Base-by-base conservation (phyloP, 805 yeast species). In the Starmerella tilneyi region DNA sequence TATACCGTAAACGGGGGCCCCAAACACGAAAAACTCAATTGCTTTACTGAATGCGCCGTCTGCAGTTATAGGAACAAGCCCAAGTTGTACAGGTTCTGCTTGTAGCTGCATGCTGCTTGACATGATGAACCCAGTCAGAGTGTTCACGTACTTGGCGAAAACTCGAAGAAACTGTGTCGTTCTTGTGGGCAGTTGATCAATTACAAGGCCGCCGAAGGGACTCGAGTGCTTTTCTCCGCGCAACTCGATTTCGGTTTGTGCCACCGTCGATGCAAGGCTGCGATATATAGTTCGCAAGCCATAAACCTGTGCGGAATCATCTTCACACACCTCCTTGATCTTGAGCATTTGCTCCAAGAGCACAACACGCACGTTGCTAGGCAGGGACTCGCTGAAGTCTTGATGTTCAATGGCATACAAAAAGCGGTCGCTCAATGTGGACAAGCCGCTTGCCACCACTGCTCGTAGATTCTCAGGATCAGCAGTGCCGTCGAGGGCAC, bases 141-240 rank as follows among this genome's bases (percentile, higher is more conserved):
- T 53, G 16, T 32, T 41, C 5, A 50, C 16, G 30, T 50, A 54
- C 33, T 52, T 51, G 27, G 54, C 48, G 26, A 53, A 36, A 1
- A 49, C 51, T 1, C 59, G 51, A 36, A 56, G 26, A 30, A 53
- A 47, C 38, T 55, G 56, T 11, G 48, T 32, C 3, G 47, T 43
- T 6, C 55, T 45, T 2, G 45, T 26, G 9, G 52, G 44, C 20
- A 56, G 48, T 51, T 79, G 85, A 32, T 69, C 67, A 2, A 76
- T 63, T 0, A 81, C 57, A 11, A 76, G 51, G 0, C 71, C 71
- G 1, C 69, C 69, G n/a, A 58, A 48, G 5, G 58, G 51, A 19
- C 55, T 41, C 1, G 51, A 23, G 35, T 52, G 50, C 19, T 42
- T 11, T n/a, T 27, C 36, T 13, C 59, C 59, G 0, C 59, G 50